These are phyloP conservation scores for Alternaria brassicicola DNA, from an alignment of 2,329 filamentous ascomycete species.

Conservation along the genomic window DNA sequence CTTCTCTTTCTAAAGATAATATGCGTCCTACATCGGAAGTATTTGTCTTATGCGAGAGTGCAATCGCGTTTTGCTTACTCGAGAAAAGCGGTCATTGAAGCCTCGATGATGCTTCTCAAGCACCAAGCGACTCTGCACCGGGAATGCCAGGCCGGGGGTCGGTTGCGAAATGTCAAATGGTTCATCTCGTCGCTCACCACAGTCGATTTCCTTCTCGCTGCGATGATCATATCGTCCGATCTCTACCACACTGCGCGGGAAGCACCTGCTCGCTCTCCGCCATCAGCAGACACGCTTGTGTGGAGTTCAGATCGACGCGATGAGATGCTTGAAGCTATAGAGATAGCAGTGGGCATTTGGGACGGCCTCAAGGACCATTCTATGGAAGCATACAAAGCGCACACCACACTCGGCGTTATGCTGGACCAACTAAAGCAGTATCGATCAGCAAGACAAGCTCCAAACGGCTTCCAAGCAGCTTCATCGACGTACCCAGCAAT, in stretches of 20 bases:
- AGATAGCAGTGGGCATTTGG: conserved; percentile 80
- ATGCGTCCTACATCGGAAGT: conserved; percentile 87
- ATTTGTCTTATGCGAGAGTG: conserved; percentile 73
- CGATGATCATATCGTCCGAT: conserved; percentile 83
- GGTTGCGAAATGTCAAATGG: conserved; percentile 75
- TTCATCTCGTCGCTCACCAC: conserved; percentile 80
- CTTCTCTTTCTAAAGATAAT: conserved; percentile 88
- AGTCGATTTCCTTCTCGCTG: conserved; percentile 84
- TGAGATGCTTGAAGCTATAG: conserved; percentile 78
- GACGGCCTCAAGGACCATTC: conserved; percentile 75
- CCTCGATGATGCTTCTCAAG: conserved; percentile 78
- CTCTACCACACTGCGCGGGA: conserved; percentile 69
- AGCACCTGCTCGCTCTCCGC: conserved; percentile 44
- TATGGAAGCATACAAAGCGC: conserved; percentile 90
- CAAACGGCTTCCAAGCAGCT: conserved; percentile 40
- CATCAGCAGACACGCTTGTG: conserved; percentile 49
- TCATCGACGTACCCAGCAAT: conserved; percentile 38
- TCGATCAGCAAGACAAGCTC: conserved; percentile 34
- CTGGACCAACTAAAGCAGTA: conserved; percentile 73
- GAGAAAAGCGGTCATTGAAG: conserved; percentile 81
- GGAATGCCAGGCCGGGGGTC: conserved; percentile 74
- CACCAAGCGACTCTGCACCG: conserved; percentile 77
- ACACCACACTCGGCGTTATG: conserved; percentile 81
- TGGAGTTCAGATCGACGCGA: conserved; percentile 60
- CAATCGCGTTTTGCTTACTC: conserved; percentile 86